Conservation (phyloP, 768 basidiomycete species). For the Mycena sanguinolenta region DNA sequence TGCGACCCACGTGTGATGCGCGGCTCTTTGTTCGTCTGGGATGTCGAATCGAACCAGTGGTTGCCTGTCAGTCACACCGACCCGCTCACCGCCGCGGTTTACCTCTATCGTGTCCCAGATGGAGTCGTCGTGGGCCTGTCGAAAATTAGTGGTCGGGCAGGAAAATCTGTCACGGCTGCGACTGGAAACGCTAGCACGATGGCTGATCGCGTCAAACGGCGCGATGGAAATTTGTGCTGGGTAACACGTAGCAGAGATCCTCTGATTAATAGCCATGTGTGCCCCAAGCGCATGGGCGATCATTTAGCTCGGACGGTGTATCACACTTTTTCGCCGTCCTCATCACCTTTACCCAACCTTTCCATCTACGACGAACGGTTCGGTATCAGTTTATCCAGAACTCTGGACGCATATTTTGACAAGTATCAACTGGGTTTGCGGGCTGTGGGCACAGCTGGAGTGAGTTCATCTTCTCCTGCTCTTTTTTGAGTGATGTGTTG, state of each 20-base stretch:
- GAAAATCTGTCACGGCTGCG: background rate
- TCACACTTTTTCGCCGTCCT: background rate
- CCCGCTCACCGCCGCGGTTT: background rate
- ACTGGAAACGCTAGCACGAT: background rate
- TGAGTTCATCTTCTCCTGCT: background rate
- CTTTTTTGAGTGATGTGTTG: background rate
- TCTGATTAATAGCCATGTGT: background rate
- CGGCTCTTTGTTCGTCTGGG: background rate
- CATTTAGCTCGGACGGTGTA: background rate
- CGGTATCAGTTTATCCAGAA: background rate
- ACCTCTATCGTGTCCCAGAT: background rate
- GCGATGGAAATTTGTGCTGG: background rate
- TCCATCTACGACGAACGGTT: background rate
- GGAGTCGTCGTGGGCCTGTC: constrained; percentile 2
- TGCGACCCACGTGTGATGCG: constrained; percentile 6
- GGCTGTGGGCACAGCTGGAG: background rate
- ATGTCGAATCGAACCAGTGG: background rate
- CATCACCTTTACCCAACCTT: background rate
- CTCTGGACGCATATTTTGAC: background rate
- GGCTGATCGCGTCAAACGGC: background rate
- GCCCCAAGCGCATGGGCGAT: background rate
- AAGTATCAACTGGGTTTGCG: background rate
- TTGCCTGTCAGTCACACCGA: background rate
- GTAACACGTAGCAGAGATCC: background rate
- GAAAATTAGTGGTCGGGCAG: background rate